Evolutionary conservation across 106 monocot species (phyloP).

Genomic region (Chionographis japonica): DNA sequence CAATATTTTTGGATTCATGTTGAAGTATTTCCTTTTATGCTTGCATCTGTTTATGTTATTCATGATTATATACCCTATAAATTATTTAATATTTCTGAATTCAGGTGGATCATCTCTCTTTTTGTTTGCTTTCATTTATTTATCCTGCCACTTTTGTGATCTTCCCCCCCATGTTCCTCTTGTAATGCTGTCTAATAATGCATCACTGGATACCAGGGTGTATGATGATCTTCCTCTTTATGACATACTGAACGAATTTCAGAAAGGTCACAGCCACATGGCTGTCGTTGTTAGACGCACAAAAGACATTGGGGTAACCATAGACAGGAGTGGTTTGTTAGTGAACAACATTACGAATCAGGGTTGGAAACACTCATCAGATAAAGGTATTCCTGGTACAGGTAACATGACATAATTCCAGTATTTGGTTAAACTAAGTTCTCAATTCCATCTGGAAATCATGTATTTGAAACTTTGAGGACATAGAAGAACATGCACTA

Average conservation of each 20-base stretch:
- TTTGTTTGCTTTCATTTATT: background rate
- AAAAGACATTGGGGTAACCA: conserved; percentile 28
- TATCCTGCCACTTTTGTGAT: no score
- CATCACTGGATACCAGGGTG: conserved; percentile 47
- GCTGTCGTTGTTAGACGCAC: conserved; percentile 74
- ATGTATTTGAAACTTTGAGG: background rate
- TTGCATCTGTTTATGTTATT: no score
- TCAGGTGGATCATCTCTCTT: background rate
- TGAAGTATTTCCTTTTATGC: no score
- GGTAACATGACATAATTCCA: background rate
- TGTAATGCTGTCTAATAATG: background rate
- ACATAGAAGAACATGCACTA: background rate
- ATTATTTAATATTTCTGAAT: no score
- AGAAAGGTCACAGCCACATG: conserved; percentile 97
- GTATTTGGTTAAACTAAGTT: background rate
- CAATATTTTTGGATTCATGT: no score
- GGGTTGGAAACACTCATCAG: conserved; percentile 9
- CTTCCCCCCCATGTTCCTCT: background rate
- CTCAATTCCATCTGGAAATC: background rate
- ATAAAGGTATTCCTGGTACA: conserved; percentile 29
- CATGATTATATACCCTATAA: no score
- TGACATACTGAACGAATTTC: conserved; percentile 93
- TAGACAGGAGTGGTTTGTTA: conserved; percentile 15
- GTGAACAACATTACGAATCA: conserved; percentile 19
- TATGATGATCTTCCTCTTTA: conserved; percentile 86